phyloP scores from a whole-genome alignment of 129 eudicot genomes.

The Mikania micrantha region DNA sequence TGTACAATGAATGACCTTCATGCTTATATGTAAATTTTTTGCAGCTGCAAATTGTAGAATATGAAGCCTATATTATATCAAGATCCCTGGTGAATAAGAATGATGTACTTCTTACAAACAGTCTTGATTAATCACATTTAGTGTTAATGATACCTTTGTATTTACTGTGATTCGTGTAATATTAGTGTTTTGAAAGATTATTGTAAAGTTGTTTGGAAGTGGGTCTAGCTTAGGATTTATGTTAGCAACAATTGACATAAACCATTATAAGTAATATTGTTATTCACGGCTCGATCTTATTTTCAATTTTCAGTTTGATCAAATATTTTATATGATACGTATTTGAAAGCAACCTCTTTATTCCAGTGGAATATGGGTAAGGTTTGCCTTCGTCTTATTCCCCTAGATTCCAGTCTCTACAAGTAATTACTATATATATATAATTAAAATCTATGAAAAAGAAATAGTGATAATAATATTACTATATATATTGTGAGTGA shows the following conservation, averaged over 20 bases:
- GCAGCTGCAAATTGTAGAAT: slow-evolving; percentile 92
- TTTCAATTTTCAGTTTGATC: neutral
- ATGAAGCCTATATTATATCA: slow-evolving; percentile 24
- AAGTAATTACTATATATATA: too few species aligned
- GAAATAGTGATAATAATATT: too few species aligned
- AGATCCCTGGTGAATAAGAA: neutral
- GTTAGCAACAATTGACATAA: neutral
- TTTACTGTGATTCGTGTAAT: slow-evolving; percentile 5
- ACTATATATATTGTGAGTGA: too few species aligned
- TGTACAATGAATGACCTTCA: neutral
- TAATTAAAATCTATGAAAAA: too few species aligned
- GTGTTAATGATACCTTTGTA: neutral
- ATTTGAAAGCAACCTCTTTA: too few species aligned
- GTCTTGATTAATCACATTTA: neutral
- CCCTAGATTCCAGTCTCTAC: too few species aligned
- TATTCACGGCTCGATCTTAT: neutral
- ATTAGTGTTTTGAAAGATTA: neutral
- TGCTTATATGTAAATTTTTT: neutral
- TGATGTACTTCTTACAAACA: neutral
- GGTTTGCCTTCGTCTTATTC: too few species aligned
- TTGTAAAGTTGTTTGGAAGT: neutral
- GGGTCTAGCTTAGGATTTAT: neutral
- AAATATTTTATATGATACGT: too few species aligned
- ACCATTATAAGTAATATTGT: neutral
- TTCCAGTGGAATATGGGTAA: too few species aligned